phyloP scores from a whole-genome alignment of 2,329 filamentous ascomycete species.

The Fusarium sp. region DNA sequence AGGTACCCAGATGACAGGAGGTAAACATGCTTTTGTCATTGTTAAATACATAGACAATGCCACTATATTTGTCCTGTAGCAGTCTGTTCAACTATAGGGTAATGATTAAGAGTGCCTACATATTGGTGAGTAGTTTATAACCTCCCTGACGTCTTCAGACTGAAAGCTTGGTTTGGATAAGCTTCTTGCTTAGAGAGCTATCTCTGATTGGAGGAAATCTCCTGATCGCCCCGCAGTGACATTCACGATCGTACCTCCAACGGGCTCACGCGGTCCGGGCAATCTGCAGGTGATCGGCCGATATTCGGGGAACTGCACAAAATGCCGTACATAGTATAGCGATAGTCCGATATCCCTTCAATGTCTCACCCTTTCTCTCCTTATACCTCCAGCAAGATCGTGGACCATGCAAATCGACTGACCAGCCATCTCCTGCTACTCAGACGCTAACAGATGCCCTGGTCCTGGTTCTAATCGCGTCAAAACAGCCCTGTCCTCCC shows the following conservation, averaged over 20 bases:
- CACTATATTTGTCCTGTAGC: no score
- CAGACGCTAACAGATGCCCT: slow-evolving; percentile 14
- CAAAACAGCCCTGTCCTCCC: slow-evolving; percentile 29
- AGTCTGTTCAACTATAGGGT: no score
- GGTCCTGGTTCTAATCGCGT: slow-evolving; percentile 4
- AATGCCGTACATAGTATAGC: neutral
- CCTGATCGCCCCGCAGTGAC: neutral
- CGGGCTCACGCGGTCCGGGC: slow-evolving; percentile 24
- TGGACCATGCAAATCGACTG: neutral
- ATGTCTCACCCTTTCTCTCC: slow-evolving; percentile 18
- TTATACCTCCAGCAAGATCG: neutral
- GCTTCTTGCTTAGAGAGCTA: slow-evolving; percentile 16
- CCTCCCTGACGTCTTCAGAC: no score
- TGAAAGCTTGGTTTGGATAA: slow-evolving; percentile 9
- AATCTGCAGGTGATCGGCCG: slow-evolving; percentile 33
- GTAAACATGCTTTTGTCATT: no score
- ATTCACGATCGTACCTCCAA: slow-evolving; percentile 19
- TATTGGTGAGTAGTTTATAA: no score
- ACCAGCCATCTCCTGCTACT: neutral
- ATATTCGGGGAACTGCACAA: slow-evolving; percentile 8
- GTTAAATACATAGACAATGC: no score
- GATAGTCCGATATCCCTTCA: neutral
- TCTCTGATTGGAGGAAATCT: neutral
- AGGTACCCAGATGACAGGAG: no score
- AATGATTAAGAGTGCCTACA: no score